Evolutionary conservation across 164 flowering plant species (phyloP).

Genomic region (Aristolochia contorta): DNA sequence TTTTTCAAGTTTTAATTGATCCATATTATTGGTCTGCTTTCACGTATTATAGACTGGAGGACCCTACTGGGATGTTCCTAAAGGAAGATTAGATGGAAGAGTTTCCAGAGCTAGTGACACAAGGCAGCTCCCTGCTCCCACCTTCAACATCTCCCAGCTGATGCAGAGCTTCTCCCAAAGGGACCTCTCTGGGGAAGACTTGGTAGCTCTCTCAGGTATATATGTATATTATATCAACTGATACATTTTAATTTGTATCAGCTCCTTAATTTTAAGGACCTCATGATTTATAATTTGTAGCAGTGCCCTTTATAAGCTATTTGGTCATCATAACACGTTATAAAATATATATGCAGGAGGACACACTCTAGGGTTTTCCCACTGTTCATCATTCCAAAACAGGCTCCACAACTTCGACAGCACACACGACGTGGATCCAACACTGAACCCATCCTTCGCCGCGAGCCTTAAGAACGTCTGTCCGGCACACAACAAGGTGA

Average conservation of each 20-base stretch:
- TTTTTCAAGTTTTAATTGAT: too few relatives aligned
- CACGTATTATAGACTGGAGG: conserved; percentile 62
- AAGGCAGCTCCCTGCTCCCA: conserved; percentile 61
- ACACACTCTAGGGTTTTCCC: conserved; percentile 82
- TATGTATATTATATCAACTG: too few relatives aligned
- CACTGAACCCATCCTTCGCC: conserved; percentile 48
- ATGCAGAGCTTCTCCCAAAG: conserved; percentile 70
- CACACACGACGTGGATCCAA: conserved; percentile 48
- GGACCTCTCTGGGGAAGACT: conserved; percentile 61
- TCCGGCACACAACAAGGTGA: conserved; percentile 47
- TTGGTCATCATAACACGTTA: not conserved
- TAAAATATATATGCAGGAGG: conserved; percentile 50
- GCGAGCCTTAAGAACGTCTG: conserved; percentile 41
- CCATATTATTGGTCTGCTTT: too few relatives aligned
- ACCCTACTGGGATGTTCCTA: conserved; percentile 77
- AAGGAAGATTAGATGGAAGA: conserved; percentile 82
- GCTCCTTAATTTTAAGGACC: too few relatives aligned
- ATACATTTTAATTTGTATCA: too few relatives aligned
- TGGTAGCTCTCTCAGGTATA: conserved; percentile 82
- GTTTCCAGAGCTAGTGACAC: conserved; percentile 69
- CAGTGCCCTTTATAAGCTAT: too few relatives aligned
- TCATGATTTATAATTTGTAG: too few relatives aligned
- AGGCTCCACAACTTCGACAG: conserved; percentile 70
- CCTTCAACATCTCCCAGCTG: conserved; percentile 60
- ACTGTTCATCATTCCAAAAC: conserved; percentile 79